These are phyloP conservation scores for Pelagomonas calceolata DNA, from an alignment of 108 stramenopile species.

Conservation along the genomic window DNA sequence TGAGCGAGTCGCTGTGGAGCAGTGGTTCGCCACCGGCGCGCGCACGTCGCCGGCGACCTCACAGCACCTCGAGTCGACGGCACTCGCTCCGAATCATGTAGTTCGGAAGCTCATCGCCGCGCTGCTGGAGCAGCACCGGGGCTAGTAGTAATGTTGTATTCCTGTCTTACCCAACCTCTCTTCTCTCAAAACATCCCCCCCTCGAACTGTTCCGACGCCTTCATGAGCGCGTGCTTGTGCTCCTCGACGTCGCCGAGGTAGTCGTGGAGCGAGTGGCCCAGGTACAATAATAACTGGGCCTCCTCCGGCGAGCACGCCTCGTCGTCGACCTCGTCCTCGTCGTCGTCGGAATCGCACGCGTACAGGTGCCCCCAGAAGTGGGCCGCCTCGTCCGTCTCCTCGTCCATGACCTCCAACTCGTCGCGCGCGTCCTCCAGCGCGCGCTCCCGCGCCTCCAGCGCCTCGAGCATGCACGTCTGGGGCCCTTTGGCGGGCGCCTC, in stretches of 20 bases:
- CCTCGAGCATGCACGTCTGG: neutral
- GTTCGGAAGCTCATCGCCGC: too few relatives aligned
- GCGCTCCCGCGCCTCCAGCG: neutral
- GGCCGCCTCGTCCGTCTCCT: neutral
- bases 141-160: too few relatives aligned
- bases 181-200: neutral
- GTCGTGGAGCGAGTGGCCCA: neutral
- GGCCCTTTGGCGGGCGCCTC: neutral
- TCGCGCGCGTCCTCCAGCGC: neutral
- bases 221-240: neutral
- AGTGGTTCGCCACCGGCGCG: too few relatives aligned
- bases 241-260: neutral
- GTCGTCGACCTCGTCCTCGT: neutral
- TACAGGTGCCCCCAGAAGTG: neutral
- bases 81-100: too few relatives aligned
- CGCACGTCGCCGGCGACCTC: too few relatives aligned
- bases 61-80: too few relatives aligned
- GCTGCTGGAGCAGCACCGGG: too few relatives aligned
- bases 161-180: too few relatives aligned
- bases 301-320: neutral
- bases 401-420: neutral
- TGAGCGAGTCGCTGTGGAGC: too few relatives aligned
- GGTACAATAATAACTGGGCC: neutral
- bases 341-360: neutral
- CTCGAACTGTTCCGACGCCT: neutral